Evolutionary conservation across 257 asterid species (phyloP).

Genomic region (Solanum acaule): DNA sequence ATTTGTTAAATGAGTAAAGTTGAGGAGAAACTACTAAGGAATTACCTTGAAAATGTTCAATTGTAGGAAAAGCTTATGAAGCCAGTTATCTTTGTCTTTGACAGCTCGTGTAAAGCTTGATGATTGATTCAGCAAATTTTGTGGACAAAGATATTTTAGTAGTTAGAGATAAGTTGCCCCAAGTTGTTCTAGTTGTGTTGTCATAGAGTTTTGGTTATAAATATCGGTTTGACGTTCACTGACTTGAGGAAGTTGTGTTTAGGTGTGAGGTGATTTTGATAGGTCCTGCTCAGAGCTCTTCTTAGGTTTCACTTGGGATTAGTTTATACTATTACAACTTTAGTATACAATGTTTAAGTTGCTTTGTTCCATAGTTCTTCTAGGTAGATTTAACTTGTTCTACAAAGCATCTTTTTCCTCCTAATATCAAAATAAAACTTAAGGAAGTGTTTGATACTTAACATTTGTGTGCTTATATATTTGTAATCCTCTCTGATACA

Average conservation of each 20-base stretch:
- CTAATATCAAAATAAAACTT: background rate
- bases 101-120: background rate
- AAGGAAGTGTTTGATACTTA: background rate
- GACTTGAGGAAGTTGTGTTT: background rate
- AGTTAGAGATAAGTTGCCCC: background rate
- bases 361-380: background rate
- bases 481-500: background rate
- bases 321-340: background rate
- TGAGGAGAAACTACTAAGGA: background rate
- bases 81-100: background rate
- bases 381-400: background rate
- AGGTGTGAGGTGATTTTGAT: background rate
- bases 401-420: background rate
- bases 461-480: background rate
- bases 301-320: background rate
- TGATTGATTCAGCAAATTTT: background rate
- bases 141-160: background rate
- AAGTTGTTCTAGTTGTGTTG: background rate
- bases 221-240: background rate
- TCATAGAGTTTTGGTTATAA: background rate
- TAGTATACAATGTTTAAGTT: background rate
- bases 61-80: background rate
- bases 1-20: background rate
- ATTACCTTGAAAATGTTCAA: background rate
- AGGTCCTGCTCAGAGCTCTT: background rate